Base-by-base conservation (phyloP, 108 stramenopile species). In the Skeletonema potamos region DNA sequence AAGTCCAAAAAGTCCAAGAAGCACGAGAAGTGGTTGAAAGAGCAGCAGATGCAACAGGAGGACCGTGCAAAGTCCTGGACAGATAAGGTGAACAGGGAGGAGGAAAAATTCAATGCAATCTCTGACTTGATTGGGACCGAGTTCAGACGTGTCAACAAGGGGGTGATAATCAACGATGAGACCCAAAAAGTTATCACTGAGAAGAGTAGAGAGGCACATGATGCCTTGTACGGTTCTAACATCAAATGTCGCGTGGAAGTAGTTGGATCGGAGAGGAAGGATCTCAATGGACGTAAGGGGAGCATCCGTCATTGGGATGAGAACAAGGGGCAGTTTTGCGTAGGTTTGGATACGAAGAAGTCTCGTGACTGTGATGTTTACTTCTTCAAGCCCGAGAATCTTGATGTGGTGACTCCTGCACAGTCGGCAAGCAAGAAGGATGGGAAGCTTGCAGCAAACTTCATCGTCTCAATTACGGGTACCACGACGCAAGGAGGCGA, bases 321-420 rank as follows among this genome's bases (percentile, higher is more conserved):
- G 3, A 24, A 46, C 37, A 72, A 54, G 48, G 71, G 26, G n/a
- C 28, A 65, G 46, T 77, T 30, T 65, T 27, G 27, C 17, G 76
- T 77, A 12, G 70, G 39, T 4, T 28, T 77, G 8, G 76, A 77
- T 34, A 66, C 76, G 6, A 72, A 72, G 51, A 64, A 72, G 46
- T 48, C 48, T 13, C 65, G 72, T 27, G 27, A 66, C 22, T 26
- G 18, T 12, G 32, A 30, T 26, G 26, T 22, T 20, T n/a, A 60
- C 8, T 58, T 36, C 20, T 1, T 76, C 36, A 43, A 69, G 22
- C 69, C 75, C 11, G 75, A 61, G 24, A 51, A 70, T 30, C 37
- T 76, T 62, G 48, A 51, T 24, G 48, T 5, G 0, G 17, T 22
- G 20, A 8, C 48, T 51, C 22, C 22, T 51, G 18, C 48, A 22